These are phyloP conservation scores for Lolium multiflorum DNA, from an alignment of 176 grass and related monocot species.

Conservation along the genomic window DNA sequence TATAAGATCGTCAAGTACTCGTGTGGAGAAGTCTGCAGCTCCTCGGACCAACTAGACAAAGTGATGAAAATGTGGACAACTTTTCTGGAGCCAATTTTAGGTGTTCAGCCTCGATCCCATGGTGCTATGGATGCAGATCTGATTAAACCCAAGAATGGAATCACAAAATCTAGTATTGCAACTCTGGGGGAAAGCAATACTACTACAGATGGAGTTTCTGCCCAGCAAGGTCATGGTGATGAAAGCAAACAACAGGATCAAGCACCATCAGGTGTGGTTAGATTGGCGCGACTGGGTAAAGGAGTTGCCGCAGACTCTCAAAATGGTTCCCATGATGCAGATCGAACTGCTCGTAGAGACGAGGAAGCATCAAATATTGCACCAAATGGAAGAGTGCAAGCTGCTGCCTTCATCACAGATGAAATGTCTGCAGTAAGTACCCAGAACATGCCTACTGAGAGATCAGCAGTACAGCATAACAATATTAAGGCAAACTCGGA, in stretches of 20 bases:
- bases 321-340: conserved; percentile 66
- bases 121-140: conserved; percentile 53
- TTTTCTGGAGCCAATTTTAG: conserved; percentile 86
- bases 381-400: conserved; percentile 65
- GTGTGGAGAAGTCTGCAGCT: conserved; percentile 86
- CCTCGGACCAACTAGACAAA: conserved; percentile 92
- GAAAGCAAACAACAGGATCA: conserved; percentile 55
- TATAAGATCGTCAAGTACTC: conserved; percentile 98
- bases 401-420: conserved; percentile 43
- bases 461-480: conserved; percentile 52
- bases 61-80: conserved; percentile 89
- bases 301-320: conserved; percentile 53
- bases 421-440: conserved; percentile 49
- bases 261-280: conserved; percentile 33
- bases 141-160: conserved; percentile 65
- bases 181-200: conserved; percentile 63
- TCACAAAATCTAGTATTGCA: conserved; percentile 59
- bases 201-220: conserved; percentile 32
- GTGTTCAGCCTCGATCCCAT: conserved; percentile 63
- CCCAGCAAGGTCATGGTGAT: conserved; percentile 60
- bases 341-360: conserved; percentile 43
- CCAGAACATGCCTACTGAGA: conserved; percentile 50
- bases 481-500: conserved; percentile 46
- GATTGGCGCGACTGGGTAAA: conserved; percentile 53
- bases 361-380: conserved; percentile 51